Percentiles rank a stretch among this genome's conserved stretches.
phyloP scores from a whole-genome alignment of 805 yeast species.

The Metschnikowia hibisci region DNA sequence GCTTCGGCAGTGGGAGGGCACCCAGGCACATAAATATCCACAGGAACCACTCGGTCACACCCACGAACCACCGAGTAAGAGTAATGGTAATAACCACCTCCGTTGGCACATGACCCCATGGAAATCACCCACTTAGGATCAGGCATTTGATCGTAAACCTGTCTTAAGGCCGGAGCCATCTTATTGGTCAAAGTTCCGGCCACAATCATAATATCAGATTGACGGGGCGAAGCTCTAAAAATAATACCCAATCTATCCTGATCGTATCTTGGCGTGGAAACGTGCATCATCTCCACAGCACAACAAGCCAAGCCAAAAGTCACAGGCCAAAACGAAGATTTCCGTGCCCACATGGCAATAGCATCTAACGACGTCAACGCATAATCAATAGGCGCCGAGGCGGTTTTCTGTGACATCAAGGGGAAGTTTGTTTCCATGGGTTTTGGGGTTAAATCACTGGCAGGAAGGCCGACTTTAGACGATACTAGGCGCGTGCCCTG shows the following conservation, averaged over 20 bases:
- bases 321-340: slow-evolving; percentile 90
- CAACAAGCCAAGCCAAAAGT: slow-evolving; percentile 91
- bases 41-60: slow-evolving; percentile 84
- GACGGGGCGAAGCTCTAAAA: slow-evolving; percentile 92
- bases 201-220: slow-evolving; percentile 86
- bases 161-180: slow-evolving; percentile 92
- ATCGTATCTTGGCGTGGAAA: slow-evolving; percentile 85
- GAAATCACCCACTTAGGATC: slow-evolving; percentile 93
- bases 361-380: slow-evolving; percentile 78
- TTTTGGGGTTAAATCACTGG: slow-evolving; percentile 47
- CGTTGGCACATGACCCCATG: slow-evolving; percentile 93
- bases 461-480: slow-evolving; percentile 24
- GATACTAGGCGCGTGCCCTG: slow-evolving; percentile 20
- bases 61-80: slow-evolving; percentile 87
- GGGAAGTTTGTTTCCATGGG: slow-evolving; percentile 65
- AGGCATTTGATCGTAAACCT: slow-evolving; percentile 92
- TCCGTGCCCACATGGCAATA: slow-evolving; percentile 87
- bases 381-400: slow-evolving; percentile 61
- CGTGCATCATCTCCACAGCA: slow-evolving; percentile 95
- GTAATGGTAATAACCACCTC: slow-evolving; percentile 90
- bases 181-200: slow-evolving; percentile 89
- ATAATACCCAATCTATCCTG: slow-evolving; percentile 90
- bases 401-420: slow-evolving; percentile 58
- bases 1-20: slow-evolving; percentile 93
- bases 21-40: slow-evolving; percentile 87